A percentile compares a stretch with the other conserved stretches of the same genome.
Evolutionary conservation across 1,284 basidiomycete genomes (phyloP).

Genomic region (Irpex rosettiformis): DNA sequence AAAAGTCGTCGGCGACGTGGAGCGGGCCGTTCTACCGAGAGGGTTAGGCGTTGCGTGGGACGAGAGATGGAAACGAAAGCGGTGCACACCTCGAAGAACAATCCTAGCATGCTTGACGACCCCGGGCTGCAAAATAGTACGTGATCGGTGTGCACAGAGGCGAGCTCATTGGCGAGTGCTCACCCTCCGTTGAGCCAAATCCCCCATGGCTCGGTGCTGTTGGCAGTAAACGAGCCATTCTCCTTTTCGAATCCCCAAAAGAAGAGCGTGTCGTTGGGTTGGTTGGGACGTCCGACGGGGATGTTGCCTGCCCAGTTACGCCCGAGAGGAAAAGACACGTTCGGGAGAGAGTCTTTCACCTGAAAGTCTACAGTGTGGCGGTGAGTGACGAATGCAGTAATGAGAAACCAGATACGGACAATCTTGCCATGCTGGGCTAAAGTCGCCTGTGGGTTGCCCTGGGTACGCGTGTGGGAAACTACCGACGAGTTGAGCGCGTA

Average conservation of each 20-base stretch:
- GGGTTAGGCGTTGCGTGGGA: neutral
- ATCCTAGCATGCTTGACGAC: constrained; percentile 62
- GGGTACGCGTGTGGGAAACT: constrained; percentile 4
- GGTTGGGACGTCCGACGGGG: constrained; percentile 46
- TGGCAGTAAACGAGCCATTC: constrained; percentile 53
- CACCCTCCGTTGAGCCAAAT: constrained; percentile 76
- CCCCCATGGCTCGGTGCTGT: constrained; percentile 54
- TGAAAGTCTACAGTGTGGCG: constrained; percentile 20
- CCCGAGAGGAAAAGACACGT: constrained; percentile 54
- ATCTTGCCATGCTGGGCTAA: constrained; percentile 4
- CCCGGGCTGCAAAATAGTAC: constrained; percentile 46
- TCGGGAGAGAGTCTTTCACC: constrained; percentile 43
- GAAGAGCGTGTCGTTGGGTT: constrained; percentile 68
- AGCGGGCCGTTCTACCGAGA: constrained; percentile 69
- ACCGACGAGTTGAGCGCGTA: neutral
- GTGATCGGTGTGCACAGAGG: neutral
- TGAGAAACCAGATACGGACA: neutral
- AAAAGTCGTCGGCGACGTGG: constrained; percentile 46
- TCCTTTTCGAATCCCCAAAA: constrained; percentile 66
- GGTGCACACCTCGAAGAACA: constrained; percentile 55
- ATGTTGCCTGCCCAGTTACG: constrained; percentile 68
- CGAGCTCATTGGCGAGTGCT: constrained; percentile 15
- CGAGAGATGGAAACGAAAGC: neutral
- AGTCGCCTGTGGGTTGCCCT: neutral
- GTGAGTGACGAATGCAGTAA: neutral